phyloP scores from a whole-genome alignment of 257 asterid genomes.

The Ajuga chamaepitys region DNA sequence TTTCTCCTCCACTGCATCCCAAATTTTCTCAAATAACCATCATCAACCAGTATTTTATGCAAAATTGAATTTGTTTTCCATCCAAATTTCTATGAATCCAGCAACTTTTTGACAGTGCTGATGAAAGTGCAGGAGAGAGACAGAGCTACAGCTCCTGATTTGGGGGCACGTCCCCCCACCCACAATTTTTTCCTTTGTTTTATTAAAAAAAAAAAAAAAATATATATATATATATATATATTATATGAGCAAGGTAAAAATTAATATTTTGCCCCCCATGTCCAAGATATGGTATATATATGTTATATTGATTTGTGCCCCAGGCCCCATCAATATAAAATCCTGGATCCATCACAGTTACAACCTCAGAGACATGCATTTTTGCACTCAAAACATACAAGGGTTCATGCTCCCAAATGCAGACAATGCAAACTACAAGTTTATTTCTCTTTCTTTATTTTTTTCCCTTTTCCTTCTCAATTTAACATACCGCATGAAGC shows the following conservation, averaged over 20 bases:
- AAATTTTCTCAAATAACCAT: neutral
- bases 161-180: too few species aligned
- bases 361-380: neutral
- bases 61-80: neutral
- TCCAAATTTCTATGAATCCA: neutral
- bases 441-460: neutral
- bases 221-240: too few species aligned
- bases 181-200: too few species aligned
- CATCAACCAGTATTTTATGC: neutral
- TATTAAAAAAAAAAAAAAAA: too few species aligned
- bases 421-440: neutral
- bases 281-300: too few species aligned
- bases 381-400: neutral
- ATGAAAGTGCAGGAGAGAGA: too few species aligned
- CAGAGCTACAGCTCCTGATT: too few species aligned
- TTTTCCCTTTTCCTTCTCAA: neutral
- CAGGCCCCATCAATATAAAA: too few species aligned
- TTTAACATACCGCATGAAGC: conserved; percentile 69
- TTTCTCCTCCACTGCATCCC: neutral
- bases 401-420: neutral
- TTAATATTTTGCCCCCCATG: too few species aligned
- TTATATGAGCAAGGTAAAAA: too few species aligned
- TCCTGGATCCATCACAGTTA: too few species aligned
- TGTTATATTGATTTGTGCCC: too few species aligned
- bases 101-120: neutral